Conservation (phyloP, 2,329 filamentous ascomycete genomes). For the Microdochium paspali region DNA sequence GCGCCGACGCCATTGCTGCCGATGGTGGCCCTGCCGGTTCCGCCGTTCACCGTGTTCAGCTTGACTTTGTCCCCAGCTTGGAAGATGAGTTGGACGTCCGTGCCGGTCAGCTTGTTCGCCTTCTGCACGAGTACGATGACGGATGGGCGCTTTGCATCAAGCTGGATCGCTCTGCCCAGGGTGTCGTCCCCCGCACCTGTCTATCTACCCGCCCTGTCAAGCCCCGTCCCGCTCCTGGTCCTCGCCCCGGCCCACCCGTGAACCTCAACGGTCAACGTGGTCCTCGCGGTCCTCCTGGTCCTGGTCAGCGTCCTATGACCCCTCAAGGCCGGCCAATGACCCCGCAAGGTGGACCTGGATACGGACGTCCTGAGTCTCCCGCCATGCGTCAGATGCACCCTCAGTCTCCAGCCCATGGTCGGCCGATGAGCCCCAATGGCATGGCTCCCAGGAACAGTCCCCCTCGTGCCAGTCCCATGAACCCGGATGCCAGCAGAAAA, state of each 20-base stretch:
- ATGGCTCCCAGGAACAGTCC: constrained; percentile 30
- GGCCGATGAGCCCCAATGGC: constrained; percentile 32
- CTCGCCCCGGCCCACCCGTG: constrained; percentile 44
- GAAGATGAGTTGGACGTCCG: constrained; percentile 80
- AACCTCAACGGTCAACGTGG: constrained; percentile 29
- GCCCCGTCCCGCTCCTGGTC: constrained; percentile 53
- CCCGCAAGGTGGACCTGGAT: constrained; percentile 12
- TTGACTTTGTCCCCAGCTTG: constrained; percentile 89
- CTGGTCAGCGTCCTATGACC: constrained; percentile 27
- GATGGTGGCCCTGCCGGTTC: constrained; percentile 49
- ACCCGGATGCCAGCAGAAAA: constrained; percentile 37
- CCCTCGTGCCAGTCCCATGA: constrained; percentile 37
- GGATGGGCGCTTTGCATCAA: constrained; percentile 93
- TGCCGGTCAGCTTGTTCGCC: constrained; percentile 73
- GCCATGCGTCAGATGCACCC: constrained; percentile 24
- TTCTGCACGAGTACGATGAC: constrained; percentile 95
- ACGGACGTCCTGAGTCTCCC: constrained; percentile 17
- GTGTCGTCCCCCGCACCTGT: constrained; percentile 88
- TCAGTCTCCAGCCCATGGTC: constrained; percentile 23
- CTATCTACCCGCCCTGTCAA: constrained; percentile 87
- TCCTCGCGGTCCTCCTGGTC: constrained; percentile 13
- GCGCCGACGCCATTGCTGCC: constrained; percentile 51
- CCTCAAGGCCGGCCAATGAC: constrained; percentile 26
- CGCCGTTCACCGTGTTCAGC: constrained; percentile 81
- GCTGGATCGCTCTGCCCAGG: constrained; percentile 83